Conservation (phyloP, 2,329 filamentous ascomycete species). For the Sclerotinia glacialis region DNA sequence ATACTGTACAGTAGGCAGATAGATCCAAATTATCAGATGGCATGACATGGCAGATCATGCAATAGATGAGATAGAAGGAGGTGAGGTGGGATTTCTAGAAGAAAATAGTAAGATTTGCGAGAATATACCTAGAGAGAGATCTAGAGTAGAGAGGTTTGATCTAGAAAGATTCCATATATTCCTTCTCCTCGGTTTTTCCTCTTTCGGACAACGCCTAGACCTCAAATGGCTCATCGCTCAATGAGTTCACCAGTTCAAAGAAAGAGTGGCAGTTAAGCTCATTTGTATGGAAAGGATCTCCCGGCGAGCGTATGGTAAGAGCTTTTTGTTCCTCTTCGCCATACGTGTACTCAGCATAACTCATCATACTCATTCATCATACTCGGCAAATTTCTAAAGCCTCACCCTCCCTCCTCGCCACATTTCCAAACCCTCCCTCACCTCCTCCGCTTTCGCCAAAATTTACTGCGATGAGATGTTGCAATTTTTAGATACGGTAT, state of each 20-base stretch:
- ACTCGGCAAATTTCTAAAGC: too few species aligned
- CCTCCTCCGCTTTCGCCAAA: background rate
- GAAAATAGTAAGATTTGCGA: conserved; percentile 10
- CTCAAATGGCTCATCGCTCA: background rate
- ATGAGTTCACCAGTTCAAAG: too few species aligned
- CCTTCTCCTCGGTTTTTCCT: background rate
- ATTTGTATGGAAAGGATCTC: conserved; percentile 9
- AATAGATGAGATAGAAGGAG: conserved; percentile 13
- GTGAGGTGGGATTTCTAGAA: conserved; percentile 2
- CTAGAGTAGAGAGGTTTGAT: conserved; percentile 1
- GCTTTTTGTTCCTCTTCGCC: background rate
- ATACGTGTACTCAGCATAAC: too few species aligned
- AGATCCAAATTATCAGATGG: conserved; percentile 1
- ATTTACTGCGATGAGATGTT: background rate
- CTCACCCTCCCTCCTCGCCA: background rate
- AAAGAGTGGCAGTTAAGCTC: background rate
- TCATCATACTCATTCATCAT: too few species aligned
- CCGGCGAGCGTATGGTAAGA: conserved; percentile 18
- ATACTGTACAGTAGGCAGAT: conserved; percentile 9
- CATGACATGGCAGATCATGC: conserved; percentile 10
- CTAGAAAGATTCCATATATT: conserved; percentile 1
- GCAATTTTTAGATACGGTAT: background rate
- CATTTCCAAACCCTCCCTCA: background rate
- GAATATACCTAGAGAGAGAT: background rate
- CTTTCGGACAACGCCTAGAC: background rate